Conservation (phyloP, 2,329 filamentous ascomycete species). For the Hypoxylon sp. region DNA sequence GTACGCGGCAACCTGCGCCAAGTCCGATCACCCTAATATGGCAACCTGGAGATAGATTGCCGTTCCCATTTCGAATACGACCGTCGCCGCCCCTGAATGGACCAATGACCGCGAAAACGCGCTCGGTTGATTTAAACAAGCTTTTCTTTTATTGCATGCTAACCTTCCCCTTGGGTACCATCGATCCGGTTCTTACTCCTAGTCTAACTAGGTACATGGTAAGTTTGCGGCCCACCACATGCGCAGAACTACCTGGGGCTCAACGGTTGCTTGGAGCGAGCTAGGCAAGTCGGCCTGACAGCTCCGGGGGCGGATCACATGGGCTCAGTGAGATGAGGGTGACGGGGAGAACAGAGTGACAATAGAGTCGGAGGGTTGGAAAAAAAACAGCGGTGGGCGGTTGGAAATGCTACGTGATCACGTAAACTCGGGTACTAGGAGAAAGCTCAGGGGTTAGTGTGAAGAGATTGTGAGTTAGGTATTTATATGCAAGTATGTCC, state of each 20-base stretch:
- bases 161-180: conserved; percentile 26
- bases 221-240: not conserved
- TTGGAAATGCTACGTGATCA: not conserved
- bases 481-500: conserved; percentile 17
- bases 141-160: conserved; percentile 23
- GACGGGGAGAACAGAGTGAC: conserved; percentile 4
- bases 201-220: not conserved
- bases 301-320: conserved; percentile 29
- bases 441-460: not conserved
- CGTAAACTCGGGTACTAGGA: not conserved
- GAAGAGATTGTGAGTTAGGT: not conserved
- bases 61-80: conserved; percentile 37
- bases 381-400: conserved; percentile 24
- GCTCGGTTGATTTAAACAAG: conserved; percentile 27
- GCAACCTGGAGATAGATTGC: conserved; percentile 44
- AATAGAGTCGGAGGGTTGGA: too few relatives aligned
- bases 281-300: conserved; percentile 35
- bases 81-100: conserved; percentile 25
- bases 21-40: conserved; percentile 38
- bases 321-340: conserved; percentile 1
- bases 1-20: conserved; percentile 11
- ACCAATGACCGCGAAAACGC: conserved; percentile 34
- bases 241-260: not conserved
- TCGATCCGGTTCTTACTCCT: conserved; percentile 1
- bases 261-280: conserved; percentile 17